phyloP scores from a whole-genome alignment of 2,329 filamentous ascomycete species.

The Diaporthe sp. region DNA sequence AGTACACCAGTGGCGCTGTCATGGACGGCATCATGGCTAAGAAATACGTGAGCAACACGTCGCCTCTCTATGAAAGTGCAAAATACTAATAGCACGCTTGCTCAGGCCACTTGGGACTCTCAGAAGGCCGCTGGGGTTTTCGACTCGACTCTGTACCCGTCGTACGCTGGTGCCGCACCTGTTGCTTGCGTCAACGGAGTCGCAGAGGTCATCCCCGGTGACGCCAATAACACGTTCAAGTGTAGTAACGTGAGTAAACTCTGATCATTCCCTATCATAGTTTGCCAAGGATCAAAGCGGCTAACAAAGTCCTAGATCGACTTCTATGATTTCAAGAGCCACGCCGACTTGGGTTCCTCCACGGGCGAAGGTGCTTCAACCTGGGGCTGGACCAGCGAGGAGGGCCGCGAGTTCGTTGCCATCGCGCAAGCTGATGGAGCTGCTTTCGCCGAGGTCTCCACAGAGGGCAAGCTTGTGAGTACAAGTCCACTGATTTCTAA shows the following conservation, averaged over 20 bases:
- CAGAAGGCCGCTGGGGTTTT: constrained; percentile 24
- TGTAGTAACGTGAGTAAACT: constrained; percentile 58
- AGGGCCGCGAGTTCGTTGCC: constrained; percentile 64
- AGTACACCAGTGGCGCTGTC: constrained; percentile 35
- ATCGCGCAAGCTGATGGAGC: constrained; percentile 65
- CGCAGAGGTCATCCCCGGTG: constrained; percentile 59
- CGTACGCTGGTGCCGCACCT: constrained; percentile 18
- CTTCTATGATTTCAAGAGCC: constrained; percentile 68
- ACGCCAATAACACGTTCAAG: constrained; percentile 62
- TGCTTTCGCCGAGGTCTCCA: constrained; percentile 62
- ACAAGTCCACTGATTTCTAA: no score
- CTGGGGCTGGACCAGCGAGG: constrained; percentile 63
- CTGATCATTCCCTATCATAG: no score
- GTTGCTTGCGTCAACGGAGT: constrained; percentile 57
- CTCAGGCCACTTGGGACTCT: constrained; percentile 27
- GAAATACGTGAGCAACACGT: constrained; percentile 25
- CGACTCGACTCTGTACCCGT: constrained; percentile 16
- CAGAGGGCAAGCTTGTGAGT: constrained; percentile 56
- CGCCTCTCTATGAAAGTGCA: rapidly evolving
- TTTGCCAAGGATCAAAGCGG: background rate
- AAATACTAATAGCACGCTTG: background rate
- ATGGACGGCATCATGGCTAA: constrained; percentile 37
- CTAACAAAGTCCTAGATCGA: constrained; percentile 49
- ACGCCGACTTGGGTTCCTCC: constrained; percentile 65
- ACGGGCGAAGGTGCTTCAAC: constrained; percentile 54